phyloP scores from a whole-genome alignment of 1,139 yeast genomes.

The Blastobotrys petasosporus region DNA sequence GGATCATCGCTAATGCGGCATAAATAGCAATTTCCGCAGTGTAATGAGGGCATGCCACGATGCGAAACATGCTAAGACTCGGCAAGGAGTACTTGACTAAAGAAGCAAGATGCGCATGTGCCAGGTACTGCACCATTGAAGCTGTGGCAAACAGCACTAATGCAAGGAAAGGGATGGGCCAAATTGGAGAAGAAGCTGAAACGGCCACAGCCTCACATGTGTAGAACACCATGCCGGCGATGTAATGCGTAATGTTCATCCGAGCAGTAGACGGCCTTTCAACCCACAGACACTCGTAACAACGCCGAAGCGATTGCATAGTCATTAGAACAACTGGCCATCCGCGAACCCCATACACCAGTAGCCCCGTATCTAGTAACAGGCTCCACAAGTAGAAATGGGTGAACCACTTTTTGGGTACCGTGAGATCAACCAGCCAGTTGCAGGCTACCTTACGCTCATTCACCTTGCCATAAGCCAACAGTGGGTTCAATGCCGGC shows the following conservation, averaged over 20 bases:
- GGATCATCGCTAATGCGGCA: slow-evolving; percentile 32
- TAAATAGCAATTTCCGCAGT: slow-evolving; percentile 69
- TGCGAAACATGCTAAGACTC: slow-evolving; percentile 43
- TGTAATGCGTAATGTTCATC: slow-evolving; percentile 72
- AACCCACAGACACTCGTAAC: slow-evolving; percentile 52
- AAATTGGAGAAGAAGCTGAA: too few species aligned
- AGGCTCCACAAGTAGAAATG: slow-evolving; percentile 39
- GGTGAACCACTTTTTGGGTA: slow-evolving; percentile 44
- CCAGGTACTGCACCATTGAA: slow-evolving; percentile 50
- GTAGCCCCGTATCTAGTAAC: slow-evolving; percentile 16
- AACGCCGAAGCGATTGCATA: slow-evolving; percentile 60
- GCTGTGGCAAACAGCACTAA: slow-evolving; percentile 37
- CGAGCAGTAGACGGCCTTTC: slow-evolving; percentile 47
- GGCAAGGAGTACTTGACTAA: slow-evolving; percentile 69
- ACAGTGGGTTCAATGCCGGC: slow-evolving; percentile 20
- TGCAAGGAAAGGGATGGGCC: slow-evolving; percentile 1
- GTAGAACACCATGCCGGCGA: slow-evolving; percentile 69
- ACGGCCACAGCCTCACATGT: slow-evolving; percentile 35
- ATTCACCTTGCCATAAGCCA: slow-evolving; percentile 27
- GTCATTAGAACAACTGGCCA: slow-evolving; percentile 34
- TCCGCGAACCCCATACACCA: slow-evolving; percentile 10
- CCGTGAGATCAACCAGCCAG: slow-evolving; percentile 28
- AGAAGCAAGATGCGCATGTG: slow-evolving; percentile 55
- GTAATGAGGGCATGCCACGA: slow-evolving; percentile 72
- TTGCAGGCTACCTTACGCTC: slow-evolving; percentile 20